A percentile compares a stretch with the other conserved stretches of the same genome.
These are phyloP conservation scores for Ascochyta fabae DNA, from an alignment of 2,329 filamentous ascomycete genomes.

Conservation along the genomic window DNA sequence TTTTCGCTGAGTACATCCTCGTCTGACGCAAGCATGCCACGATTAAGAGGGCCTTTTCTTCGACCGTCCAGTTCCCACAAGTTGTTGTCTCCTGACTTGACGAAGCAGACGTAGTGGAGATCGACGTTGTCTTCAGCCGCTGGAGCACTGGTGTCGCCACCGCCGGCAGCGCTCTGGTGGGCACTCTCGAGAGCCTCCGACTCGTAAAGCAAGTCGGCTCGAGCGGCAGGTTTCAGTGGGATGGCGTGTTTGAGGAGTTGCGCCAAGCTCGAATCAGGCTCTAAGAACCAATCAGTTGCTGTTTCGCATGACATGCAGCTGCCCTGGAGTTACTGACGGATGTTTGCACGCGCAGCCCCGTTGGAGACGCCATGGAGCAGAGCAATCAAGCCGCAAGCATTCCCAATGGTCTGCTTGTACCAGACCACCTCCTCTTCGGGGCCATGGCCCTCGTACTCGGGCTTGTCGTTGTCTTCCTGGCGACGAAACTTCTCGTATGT, in stretches of 20 bases:
- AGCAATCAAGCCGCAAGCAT: constrained; percentile 92
- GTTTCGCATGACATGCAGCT: neutral
- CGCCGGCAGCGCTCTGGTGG: constrained; percentile 76
- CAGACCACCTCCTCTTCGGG: constrained; percentile 79
- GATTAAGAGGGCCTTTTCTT: constrained; percentile 74
- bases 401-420: constrained; percentile 95
- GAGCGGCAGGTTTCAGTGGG: constrained; percentile 68
- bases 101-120: constrained; percentile 94
- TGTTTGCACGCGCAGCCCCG: constrained; percentile 65
- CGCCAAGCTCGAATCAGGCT: constrained; percentile 64
- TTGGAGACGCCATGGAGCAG: constrained; percentile 85
- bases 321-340: constrained; percentile 30
- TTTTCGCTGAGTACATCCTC: constrained; percentile 68
- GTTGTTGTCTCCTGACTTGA: constrained; percentile 71
- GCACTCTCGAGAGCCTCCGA: constrained; percentile 77
- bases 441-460: constrained; percentile 73
- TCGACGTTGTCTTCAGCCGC: constrained; percentile 82
- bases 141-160: constrained; percentile 81
- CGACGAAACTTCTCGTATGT: constrained; percentile 79
- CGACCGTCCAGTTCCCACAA: constrained; percentile 84
- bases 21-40: constrained; percentile 53
- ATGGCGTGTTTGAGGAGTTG: constrained; percentile 73
- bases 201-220: constrained; percentile 78
- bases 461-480: constrained; percentile 70
- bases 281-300: constrained; percentile 34